A percentile compares a stretch with the other conserved stretches of the same genome.
Evolutionary conservation across 352 stramenopile genomes (phyloP).

Genomic region (Phytophthora ohioensis): DNA sequence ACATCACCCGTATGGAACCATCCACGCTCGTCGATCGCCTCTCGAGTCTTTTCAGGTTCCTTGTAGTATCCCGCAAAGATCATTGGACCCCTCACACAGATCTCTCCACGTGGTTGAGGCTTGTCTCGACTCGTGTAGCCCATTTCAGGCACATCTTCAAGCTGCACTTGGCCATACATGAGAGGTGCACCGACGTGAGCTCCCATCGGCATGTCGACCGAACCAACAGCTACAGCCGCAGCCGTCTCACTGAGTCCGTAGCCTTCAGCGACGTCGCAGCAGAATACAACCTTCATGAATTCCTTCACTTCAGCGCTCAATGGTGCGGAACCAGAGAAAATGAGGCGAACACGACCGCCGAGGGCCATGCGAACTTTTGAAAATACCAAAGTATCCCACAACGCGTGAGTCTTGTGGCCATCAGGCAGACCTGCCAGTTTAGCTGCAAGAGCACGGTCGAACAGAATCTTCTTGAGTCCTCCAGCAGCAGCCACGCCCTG

Average conservation of each 20-base stretch:
- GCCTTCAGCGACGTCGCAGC: conserved; percentile 89
- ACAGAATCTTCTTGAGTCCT: conserved; percentile 59
- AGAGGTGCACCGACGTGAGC: conserved; percentile 92
- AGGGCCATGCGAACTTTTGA: conserved; percentile 90
- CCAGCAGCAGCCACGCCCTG: conserved; percentile 52
- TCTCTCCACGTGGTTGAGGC: conserved; percentile 56
- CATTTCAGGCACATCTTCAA: conserved; percentile 97
- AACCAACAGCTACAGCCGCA: conserved; percentile 73
- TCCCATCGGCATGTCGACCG: conserved; percentile 48
- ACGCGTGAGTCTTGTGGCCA: conserved; percentile 49
- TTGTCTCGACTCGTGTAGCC: conserved; percentile 88
- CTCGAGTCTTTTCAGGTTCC: conserved; percentile 88
- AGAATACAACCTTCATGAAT: conserved; percentile 94
- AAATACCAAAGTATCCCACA: conserved; percentile 96
- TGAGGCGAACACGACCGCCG: conserved; percentile 85
- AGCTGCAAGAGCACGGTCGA: conserved; percentile 46
- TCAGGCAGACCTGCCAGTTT: conserved; percentile 51
- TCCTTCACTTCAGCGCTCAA: conserved; percentile 91
- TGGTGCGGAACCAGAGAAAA: conserved; percentile 94
- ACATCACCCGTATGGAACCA: conserved; percentile 98
- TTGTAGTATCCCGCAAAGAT: conserved; percentile 95
- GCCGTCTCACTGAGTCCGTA: conserved; percentile 96
- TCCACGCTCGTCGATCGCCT: conserved; percentile 90
- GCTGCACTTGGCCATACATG: conserved; percentile 86
- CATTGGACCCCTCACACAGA: conserved; percentile 72